Percentiles rank a stretch among this genome's conserved stretches.
These are phyloP conservation scores for Leucaena leucocephala DNA, from an alignment of 306 rosid genomes.

Conservation along the genomic window DNA sequence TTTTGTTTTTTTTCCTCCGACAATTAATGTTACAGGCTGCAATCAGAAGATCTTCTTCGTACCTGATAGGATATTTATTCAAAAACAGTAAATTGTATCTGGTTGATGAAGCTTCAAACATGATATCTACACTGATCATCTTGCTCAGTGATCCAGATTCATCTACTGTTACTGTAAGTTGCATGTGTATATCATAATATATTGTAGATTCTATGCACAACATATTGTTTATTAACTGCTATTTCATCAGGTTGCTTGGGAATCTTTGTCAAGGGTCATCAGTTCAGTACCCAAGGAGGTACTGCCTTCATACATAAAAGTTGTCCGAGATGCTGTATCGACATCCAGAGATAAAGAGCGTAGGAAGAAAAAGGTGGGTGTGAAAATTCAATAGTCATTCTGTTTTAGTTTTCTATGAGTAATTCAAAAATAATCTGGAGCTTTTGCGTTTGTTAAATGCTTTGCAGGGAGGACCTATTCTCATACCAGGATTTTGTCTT, in stretches of 20 bases:
- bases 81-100: slow-evolving; percentile 87
- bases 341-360: slow-evolving; percentile 93
- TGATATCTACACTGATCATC: slow-evolving; percentile 82
- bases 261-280: slow-evolving; percentile 87
- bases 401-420: slow-evolving; percentile 15
- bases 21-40: slow-evolving; percentile 65
- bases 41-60: slow-evolving; percentile 76
- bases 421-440: slow-evolving; percentile 20
- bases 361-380: slow-evolving; percentile 87
- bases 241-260: slow-evolving; percentile 76
- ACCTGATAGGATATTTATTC: slow-evolving; percentile 90
- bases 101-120: slow-evolving; percentile 92
- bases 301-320: slow-evolving; percentile 86
- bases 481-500: slow-evolving; percentile 91
- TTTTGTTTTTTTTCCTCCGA: neutral
- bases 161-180: slow-evolving; percentile 72
- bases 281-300: slow-evolving; percentile 84
- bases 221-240: slow-evolving; percentile 27
- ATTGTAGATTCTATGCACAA: slow-evolving; percentile 24
- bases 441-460: slow-evolving; percentile 21
- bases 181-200: slow-evolving; percentile 31
- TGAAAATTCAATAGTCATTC: slow-evolving; percentile 21
- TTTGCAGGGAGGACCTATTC: slow-evolving; percentile 89
- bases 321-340: slow-evolving; percentile 97
- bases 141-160: slow-evolving; percentile 91